Base-by-base conservation (phyloP, 257 asterid genomes). In the Plantago major region DNA sequence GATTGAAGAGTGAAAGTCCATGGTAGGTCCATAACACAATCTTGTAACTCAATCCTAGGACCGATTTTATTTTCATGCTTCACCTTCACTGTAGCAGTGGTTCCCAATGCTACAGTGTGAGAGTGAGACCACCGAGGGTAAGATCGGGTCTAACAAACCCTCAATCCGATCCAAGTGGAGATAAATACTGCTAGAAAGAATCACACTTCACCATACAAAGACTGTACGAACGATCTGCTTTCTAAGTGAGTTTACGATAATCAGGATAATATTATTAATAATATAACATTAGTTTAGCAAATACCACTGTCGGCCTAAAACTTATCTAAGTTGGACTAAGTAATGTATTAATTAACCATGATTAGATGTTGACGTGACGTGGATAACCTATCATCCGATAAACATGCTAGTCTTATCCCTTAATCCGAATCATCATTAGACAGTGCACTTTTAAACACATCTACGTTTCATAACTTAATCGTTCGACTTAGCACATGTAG, bases 41-140 rank as follows among this genome's bases (percentile, higher is more conserved):
- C 69, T 43, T 59, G 68, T 59, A 68, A 68, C 71, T 64, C 47
- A 68, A 68, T 73, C 68, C 55, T n/a, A n/a, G n/a, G n/a, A n/a
- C n/a, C n/a, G n/a, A n/a, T n/a, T n/a, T n/a, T n/a, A n/a, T n/a
- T n/a, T n/a, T n/a, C n/a, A n/a, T n/a, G n/a, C n/a, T n/a, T n/a
- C n/a, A n/a, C n/a, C n/a, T n/a, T n/a, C n/a, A n/a, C n/a, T n/a
- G n/a, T n/a, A n/a, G n/a, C n/a, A n/a, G n/a, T n/a, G n/a, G n/a
- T n/a, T n/a, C n/a, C n/a, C n/a, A n/a, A n/a, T n/a, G n/a, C n/a
- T n/a, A n/a, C n/a, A n/a, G n/a, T n/a, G n/a, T n/a, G n/a, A n/a
- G n/a, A n/a, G n/a, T n/a, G n/a, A n/a, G n/a, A n/a, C n/a, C n/a
- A n/a, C n/a, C n/a, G n/a, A n/a, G n/a, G n/a, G n/a, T n/a, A n/a